A percentile compares a stretch with the other conserved stretches of the same genome.
phyloP scores from a whole-genome alignment of 768 basidiomycete genomes.

The Boletus subparvulus region DNA sequence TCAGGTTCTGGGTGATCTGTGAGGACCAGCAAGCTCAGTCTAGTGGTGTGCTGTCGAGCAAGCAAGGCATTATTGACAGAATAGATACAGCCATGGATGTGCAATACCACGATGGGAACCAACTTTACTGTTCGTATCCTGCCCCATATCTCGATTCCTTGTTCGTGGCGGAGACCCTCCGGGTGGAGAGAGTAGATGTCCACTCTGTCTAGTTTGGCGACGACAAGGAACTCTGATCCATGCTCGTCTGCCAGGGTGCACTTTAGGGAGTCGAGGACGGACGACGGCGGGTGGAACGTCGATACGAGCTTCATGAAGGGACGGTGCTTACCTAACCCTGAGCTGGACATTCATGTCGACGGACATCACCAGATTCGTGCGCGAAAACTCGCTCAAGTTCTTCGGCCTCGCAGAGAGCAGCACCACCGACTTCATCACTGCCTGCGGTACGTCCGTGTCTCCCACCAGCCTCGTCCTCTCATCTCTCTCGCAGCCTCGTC shows the following conservation, averaged over 20 bases:
- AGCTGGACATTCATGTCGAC: conserved; percentile 48
- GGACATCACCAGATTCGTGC: conserved; percentile 69
- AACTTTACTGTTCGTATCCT: conserved; percentile 56
- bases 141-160: conserved; percentile 67
- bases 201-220: conserved; percentile 64
- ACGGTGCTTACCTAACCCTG: background rate
- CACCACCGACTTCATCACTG: conserved; percentile 84
- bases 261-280: conserved; percentile 67
- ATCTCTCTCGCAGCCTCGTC: conserved; percentile 53
- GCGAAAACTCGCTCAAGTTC: conserved; percentile 79
- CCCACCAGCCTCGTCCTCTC: background rate
- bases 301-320: conserved; percentile 55
- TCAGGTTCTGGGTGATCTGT: conserved; percentile 78
- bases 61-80: conserved; percentile 7
- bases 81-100: background rate
- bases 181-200: conserved; percentile 66
- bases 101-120: conserved; percentile 52
- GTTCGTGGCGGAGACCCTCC: conserved; percentile 60
- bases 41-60: conserved; percentile 32
- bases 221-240: conserved; percentile 60
- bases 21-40: conserved; percentile 56
- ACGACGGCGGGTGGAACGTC: conserved; percentile 76
- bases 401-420: conserved; percentile 83
- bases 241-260: conserved; percentile 54
- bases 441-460: conserved; percentile 57